phyloP scores from a whole-genome alignment of 2,329 filamentous ascomycete genomes.

The Lecanicillium sp. region DNA sequence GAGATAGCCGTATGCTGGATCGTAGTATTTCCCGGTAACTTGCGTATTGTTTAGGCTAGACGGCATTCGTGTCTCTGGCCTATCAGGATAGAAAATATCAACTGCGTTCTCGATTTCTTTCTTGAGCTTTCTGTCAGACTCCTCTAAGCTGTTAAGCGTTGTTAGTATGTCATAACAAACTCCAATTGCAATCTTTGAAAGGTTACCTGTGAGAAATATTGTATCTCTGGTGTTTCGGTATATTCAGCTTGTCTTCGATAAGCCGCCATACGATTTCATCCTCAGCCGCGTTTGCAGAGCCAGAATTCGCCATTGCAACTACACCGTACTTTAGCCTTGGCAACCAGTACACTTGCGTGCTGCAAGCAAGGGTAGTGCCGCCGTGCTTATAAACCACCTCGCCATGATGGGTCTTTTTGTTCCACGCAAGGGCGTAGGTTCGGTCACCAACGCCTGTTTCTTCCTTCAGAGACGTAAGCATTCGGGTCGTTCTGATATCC shows the following conservation, averaged over 20 bases:
- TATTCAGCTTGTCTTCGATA: constrained; percentile 5
- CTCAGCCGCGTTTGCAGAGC: constrained; percentile 1
- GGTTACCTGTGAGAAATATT: constrained; percentile 4
- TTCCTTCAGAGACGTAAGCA: background rate
- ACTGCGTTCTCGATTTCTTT: background rate
- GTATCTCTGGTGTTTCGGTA: background rate
- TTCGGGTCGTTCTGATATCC: constrained; percentile 12
- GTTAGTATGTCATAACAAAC: no score
- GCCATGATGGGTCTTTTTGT: constrained; percentile 5
- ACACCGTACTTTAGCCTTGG: constrained; percentile 1
- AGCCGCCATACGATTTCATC: constrained; percentile 4
- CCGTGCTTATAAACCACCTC: constrained; percentile 4
- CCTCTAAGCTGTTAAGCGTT: background rate
- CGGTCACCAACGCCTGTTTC: constrained; percentile 1
- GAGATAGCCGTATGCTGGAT: constrained; percentile 4
- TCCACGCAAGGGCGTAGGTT: constrained; percentile 5
- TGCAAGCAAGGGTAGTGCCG: background rate
- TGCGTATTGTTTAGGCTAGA: constrained; percentile 1
- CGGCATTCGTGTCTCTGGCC: background rate
- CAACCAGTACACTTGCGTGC: constrained; percentile 1
- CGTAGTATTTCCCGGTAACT: constrained; percentile 4
- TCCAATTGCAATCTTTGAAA: no score
- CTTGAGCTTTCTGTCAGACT: no score
- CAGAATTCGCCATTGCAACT: constrained; percentile 4
- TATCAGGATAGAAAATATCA: constrained; percentile 2